phyloP scores from a whole-genome alignment of 2,329 filamentous ascomycete species.

The Botrytis fragariae region DNA sequence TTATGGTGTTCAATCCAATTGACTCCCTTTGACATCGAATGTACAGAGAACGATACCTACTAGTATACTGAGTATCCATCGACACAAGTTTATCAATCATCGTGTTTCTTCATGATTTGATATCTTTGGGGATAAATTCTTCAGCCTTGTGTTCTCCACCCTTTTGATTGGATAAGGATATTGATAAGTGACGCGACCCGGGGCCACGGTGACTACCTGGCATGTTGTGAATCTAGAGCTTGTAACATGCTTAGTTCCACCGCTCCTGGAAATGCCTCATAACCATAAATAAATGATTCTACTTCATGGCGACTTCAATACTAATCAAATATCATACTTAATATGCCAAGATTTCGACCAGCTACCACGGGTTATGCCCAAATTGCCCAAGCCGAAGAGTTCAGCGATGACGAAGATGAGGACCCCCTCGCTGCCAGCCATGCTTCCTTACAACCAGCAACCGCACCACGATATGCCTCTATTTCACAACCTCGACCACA shows the following conservation, averaged over 20 bases:
- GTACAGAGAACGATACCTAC: neutral
- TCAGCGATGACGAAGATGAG: conserved; percentile 60
- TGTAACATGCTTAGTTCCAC: conserved; percentile 13
- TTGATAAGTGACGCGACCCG: conserved; percentile 13
- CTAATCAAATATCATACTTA: neutral
- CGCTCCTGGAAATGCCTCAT: conserved; percentile 1
- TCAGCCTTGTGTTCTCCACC: conserved; percentile 18
- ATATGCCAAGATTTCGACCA: conserved; percentile 45
- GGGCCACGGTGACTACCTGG: conserved; percentile 7
- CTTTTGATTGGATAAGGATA: conserved; percentile 12
- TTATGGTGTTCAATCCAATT: neutral
- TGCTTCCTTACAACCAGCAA: conserved; percentile 53
- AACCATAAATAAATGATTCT: neutral
- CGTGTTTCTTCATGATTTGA: conserved; percentile 12
- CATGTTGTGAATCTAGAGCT: conserved; percentile 6
- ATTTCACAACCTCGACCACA: conserved; percentile 60
- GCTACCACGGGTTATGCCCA: conserved; percentile 81
- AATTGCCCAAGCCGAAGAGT: conserved; percentile 76
- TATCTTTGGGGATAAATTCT: neutral
- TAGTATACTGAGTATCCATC: neutral
- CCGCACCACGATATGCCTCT: conserved; percentile 62
- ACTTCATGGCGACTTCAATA: conserved; percentile 16
- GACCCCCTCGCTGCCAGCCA: conserved; percentile 56
- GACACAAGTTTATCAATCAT: neutral
- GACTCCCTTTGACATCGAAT: neutral